phyloP scores from a whole-genome alignment of 345 rosid genomes.

The Trapa incisa region DNA sequence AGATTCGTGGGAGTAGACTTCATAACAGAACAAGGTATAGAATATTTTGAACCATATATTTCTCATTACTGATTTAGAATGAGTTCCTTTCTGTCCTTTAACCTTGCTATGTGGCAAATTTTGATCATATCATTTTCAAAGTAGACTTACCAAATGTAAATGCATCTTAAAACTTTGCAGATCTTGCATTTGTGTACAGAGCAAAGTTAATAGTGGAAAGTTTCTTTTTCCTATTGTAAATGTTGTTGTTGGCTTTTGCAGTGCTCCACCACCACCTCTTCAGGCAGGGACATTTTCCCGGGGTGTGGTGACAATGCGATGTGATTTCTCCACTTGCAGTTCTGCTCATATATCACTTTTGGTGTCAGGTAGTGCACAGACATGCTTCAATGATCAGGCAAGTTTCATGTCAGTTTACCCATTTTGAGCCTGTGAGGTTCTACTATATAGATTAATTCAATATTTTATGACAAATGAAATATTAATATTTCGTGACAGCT shows the following conservation, averaged over 20 bases:
- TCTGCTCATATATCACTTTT: conserved; percentile 81
- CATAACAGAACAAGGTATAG: conserved; percentile 85
- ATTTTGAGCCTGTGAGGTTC: neutral
- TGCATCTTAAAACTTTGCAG: neutral
- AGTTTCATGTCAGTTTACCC: conserved; percentile 6
- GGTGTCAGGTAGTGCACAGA: conserved; percentile 96
- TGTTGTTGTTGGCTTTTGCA: conserved; percentile 20
- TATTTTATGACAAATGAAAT: conserved; percentile 34
- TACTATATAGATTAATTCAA: neutral
- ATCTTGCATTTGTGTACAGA: neutral
- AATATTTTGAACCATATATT: conserved; percentile 3
- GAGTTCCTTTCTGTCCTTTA: neutral
- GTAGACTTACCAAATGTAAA: neutral
- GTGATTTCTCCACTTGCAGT: conserved; percentile 89
- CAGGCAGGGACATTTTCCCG: conserved; percentile 99
- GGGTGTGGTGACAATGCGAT: conserved; percentile 97
- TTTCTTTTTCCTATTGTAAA: neutral
- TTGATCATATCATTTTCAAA: neutral
- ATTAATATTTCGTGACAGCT: conserved; percentile 34
- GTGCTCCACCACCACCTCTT: conserved; percentile 99
- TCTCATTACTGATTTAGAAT: neutral
- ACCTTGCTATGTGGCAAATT: neutral
- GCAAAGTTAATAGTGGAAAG: neutral
- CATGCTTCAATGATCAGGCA: conserved; percentile 98
- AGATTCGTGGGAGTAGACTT: conserved; percentile 96